Evolutionary conservation across 768 basidiomycete species (phyloP), one percentile per base, ranked within the genome.

Genomic region (Lactarius hatsudake): DNA sequence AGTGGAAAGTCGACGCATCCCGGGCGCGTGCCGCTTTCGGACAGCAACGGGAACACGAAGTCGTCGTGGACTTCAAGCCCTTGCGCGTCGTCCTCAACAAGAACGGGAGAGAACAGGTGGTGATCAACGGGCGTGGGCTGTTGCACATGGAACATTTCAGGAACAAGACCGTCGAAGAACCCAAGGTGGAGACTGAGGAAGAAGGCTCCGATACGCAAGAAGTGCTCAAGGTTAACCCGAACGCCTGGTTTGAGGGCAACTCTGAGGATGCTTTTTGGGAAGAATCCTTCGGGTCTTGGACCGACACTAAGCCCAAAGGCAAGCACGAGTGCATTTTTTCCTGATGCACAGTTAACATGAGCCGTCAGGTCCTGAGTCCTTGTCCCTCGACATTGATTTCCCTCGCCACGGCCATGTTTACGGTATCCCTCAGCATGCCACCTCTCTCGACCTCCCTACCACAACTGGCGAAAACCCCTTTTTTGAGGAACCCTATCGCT

Each of bases 81-180:
- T 79, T 98, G 72, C 86, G 84, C 70, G 80, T 98, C 45, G 83
- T 85, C 1, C 82, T 97, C 69, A 80, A 86, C 55, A 84, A 88
- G 40, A 82, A 86, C 64, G 93, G 92, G 3, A 87, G 86, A 74
- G 89, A 90, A 65, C 91, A 97, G 73, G 82, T 99, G 59, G 88
- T 94, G 10, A 77, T 99, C 42, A 99, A 99, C 73, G 94, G 92
- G 2, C 83, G 87, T 48, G 92, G 93, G 1, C 82, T 99, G 36
- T 81, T 99, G 69, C 96, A 98, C 72, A 96, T 99, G 96, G 97
- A 99, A 74, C 97, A 98, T 77, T 98, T 96, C 82, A 90, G 93
- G 72, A 82, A 81, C 26, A 87, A 89, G 73, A 75, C 78, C n/a
- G 76, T 74, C 10, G 78, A 80, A 68, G 81, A 81, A 53, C 73